Evolutionary conservation across 768 basidiomycete species (phyloP).

Genomic region (Lactifluus subvellereus): DNA sequence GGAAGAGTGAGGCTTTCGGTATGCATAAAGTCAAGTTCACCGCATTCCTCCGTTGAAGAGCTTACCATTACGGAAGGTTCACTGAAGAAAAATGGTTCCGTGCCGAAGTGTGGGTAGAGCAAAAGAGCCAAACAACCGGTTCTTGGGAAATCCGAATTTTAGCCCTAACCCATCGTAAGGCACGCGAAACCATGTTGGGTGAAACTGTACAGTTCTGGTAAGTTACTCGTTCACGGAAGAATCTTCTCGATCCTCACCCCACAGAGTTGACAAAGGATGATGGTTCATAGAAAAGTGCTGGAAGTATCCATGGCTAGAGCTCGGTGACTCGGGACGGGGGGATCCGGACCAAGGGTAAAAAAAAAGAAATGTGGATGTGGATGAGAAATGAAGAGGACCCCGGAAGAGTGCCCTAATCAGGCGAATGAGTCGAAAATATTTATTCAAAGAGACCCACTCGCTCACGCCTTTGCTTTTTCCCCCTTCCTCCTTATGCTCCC

Average conservation of each 20-base stretch:
- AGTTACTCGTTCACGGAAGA: background rate
- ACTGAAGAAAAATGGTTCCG: constrained; percentile 3
- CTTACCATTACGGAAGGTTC: background rate
- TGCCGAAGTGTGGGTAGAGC: constrained; percentile 8
- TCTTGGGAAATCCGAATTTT: background rate
- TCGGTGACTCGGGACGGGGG: background rate
- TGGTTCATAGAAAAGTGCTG: background rate
- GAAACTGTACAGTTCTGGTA: constrained; percentile 18
- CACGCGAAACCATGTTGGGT: constrained; percentile 9
- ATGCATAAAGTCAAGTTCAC: background rate
- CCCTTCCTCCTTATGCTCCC: constrained; percentile 18
- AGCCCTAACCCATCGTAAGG: constrained; percentile 18
- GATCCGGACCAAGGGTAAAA: constrained; percentile 4
- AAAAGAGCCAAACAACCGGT: constrained; percentile 2
- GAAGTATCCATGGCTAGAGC: background rate
- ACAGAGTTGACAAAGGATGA: background rate
- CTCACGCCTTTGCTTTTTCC: constrained; percentile 9
- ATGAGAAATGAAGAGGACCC: constrained; percentile 19
- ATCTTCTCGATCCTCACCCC: background rate
- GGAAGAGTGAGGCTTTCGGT: background rate
- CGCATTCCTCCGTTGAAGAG: too few relatives aligned
- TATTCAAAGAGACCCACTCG: constrained; percentile 5
- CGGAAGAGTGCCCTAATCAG: constrained; percentile 17
- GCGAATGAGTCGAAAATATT: constrained; percentile 15
- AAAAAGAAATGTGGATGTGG: background rate